phyloP scores from a whole-genome alignment of 768 basidiomycete genomes.

The Podaxis pistillaris region DNA sequence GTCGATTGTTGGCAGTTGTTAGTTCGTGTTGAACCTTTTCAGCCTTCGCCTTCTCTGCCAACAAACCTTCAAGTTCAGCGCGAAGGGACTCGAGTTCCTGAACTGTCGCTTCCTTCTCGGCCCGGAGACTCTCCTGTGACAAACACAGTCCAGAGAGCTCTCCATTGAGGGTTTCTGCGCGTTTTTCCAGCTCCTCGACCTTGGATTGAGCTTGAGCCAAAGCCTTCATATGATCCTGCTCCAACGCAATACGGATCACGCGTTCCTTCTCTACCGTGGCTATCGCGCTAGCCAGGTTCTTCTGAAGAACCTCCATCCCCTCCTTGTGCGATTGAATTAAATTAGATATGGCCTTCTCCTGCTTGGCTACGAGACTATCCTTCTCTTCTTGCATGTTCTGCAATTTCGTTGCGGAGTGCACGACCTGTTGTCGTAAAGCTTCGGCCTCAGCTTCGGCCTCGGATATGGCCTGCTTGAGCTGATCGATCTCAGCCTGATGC shows the following conservation, averaged over 20 bases:
- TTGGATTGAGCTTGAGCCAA: slow-evolving; percentile 20
- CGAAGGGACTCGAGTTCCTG: neutral
- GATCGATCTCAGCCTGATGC: slow-evolving; percentile 19
- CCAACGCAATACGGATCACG: slow-evolving; percentile 4
- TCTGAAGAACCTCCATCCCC: slow-evolving; percentile 3
- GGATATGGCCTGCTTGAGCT: slow-evolving; percentile 18
- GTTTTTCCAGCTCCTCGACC: slow-evolving; percentile 17
- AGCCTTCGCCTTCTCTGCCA: neutral
- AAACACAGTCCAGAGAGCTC: slow-evolving; percentile 6
- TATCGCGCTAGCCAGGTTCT: neutral
- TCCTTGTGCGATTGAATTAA: neutral
- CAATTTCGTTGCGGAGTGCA: slow-evolving; percentile 6
- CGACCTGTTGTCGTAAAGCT: neutral
- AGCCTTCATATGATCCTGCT: slow-evolving; percentile 18
- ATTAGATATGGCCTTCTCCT: neutral
- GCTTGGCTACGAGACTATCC: neutral
- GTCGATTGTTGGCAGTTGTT: neutral
- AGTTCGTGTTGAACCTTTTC: neutral
- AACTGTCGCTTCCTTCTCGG: slow-evolving; percentile 16
- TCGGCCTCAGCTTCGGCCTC: neutral
- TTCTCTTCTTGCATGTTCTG: slow-evolving; percentile 11
- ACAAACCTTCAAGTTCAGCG: neutral
- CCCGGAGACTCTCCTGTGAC: slow-evolving; percentile 18
- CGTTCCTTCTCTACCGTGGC: slow-evolving; percentile 4
- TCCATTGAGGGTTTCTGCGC: slow-evolving; percentile 15